Percentiles rank a stretch among this genome's conserved stretches.
These are phyloP conservation scores for Tulasnella sp. DNA, from an alignment of 768 basidiomycete genomes.

Conservation along the genomic window DNA sequence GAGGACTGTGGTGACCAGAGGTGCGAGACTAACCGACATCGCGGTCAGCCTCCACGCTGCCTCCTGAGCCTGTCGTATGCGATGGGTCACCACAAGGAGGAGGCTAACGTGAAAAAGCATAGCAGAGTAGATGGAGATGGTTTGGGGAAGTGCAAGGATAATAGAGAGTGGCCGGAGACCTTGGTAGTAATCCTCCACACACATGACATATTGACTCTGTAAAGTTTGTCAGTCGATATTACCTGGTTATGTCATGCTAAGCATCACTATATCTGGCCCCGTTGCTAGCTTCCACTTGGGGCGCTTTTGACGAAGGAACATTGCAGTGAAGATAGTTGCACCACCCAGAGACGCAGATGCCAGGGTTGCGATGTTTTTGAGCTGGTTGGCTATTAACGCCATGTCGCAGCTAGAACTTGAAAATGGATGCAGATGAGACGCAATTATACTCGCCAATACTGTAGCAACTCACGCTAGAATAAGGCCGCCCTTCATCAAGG, in stretches of 20 bases:
- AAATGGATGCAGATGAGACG: not conserved
- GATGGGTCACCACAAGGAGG: not conserved
- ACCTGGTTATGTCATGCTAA: not conserved
- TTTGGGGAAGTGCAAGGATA: constrained; percentile 19
- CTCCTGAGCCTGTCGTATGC: not conserved
- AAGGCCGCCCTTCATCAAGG: not conserved
- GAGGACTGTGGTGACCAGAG: not conserved
- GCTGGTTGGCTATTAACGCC: not conserved
- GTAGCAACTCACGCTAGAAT: constrained; percentile 1
- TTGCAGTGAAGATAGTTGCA: not conserved
- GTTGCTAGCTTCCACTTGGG: constrained; percentile 8
- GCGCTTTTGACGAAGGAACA: constrained; percentile 11
- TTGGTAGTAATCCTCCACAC: constrained; percentile 21
- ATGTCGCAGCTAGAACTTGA: not conserved
- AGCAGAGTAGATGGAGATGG: not conserved
- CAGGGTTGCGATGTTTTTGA: not conserved
- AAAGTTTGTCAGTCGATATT: not conserved
- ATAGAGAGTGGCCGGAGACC: constrained; percentile 21
- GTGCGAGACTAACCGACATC: not conserved
- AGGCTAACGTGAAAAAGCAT: not conserved
- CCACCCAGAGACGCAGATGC: not conserved
- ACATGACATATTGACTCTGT: constrained; percentile 20
- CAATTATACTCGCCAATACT: not conserved
- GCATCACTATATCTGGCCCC: constrained; percentile 20
- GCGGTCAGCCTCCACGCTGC: not conserved